Base-by-base conservation (phyloP, 1,139 yeast genomes). In the Arxiozyma heterogenica region DNA sequence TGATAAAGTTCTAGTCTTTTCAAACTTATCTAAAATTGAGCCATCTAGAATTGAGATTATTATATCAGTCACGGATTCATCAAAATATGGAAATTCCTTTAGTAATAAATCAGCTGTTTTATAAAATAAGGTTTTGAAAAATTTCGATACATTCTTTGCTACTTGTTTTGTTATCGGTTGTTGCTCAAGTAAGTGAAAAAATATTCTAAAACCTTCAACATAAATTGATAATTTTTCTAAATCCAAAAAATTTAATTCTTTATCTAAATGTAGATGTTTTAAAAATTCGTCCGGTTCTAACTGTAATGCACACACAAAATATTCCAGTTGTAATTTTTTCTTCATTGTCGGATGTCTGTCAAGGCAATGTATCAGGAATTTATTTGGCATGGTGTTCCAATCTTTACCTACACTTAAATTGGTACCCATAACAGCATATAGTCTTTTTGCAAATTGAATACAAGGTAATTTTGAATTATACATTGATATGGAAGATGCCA, bases 161-260 rank as follows among this genome's bases (percentile, higher is more conserved):
- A 61, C 57, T 22, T 53, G 58, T 41, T 58, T 56, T 34, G 60
- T 55, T n/a, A 61, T 50, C 39, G 51, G 55, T 9, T 59, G 55
- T 21, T 60, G 59, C 34, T 60, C 61, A n/a, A 63, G 58, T 20
- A 65, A 50, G 52, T 65, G 63, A 48, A 66, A 64, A 41, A 63
- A 66, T 1, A 65, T 57, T 50, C 66, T 62, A 41, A 65, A 65
- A 2, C 70, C 70, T 54, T 67, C 70, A 1, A 70, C 62, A 47
- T 66, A 61, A 9, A 66, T 54, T 38, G 61, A 55, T 22, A 67
- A 49, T 38, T 56, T 59, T 39, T 57, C 53, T n/a, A 63, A 54
- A 47, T 65, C 62, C 17, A 59, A 44, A 4, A 54, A 52, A n/a
- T 41, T 34, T 2, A 64, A 47, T 27, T 59, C 60, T 22, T 60